Evolutionary conservation across 2,329 filamentous ascomycete genomes (phyloP).

Genomic region (Paraphaeosphaeria minitans): DNA sequence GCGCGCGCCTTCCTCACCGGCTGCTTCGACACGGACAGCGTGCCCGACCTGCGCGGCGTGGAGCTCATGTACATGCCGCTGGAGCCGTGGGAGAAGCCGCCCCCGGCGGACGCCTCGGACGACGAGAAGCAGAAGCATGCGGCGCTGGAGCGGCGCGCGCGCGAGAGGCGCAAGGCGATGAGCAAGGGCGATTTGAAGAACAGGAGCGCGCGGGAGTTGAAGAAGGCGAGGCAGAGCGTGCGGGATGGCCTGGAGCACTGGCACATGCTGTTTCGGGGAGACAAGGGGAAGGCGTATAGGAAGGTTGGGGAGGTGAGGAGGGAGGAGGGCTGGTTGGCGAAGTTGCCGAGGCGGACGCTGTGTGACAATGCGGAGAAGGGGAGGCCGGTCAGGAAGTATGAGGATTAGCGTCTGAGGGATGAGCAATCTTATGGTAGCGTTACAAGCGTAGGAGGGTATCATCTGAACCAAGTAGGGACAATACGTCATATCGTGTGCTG

Average conservation of each 20-base stretch:
- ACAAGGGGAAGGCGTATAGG: slow-evolving; percentile 78
- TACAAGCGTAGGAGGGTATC: not conserved
- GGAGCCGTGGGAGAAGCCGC: slow-evolving; percentile 57
- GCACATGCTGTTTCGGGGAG: slow-evolving; percentile 74
- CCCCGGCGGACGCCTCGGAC: slow-evolving; percentile 18
- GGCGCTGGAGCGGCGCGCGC: slow-evolving; percentile 24
- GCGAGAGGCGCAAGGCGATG: slow-evolving; percentile 19
- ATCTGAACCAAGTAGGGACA: not conserved
- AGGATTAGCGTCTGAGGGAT: slow-evolving; percentile 16
- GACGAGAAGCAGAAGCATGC: slow-evolving; percentile 36
- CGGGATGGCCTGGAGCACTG: slow-evolving; percentile 75
- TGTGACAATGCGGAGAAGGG: slow-evolving; percentile 73
- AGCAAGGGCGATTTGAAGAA: slow-evolving; percentile 51
- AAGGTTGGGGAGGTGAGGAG: slow-evolving; percentile 75
- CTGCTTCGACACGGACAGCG: slow-evolving; percentile 86
- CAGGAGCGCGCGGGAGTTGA: slow-evolving; percentile 66
- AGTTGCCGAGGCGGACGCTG: slow-evolving; percentile 63
- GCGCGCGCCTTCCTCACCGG: slow-evolving; percentile 88
- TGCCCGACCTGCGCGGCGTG: slow-evolving; percentile 81
- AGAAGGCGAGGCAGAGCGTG: slow-evolving; percentile 68
- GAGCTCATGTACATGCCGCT: slow-evolving; percentile 81
- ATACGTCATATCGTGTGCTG: not conserved
- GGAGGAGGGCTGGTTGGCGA: slow-evolving; percentile 65
- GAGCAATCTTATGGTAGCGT: not conserved
- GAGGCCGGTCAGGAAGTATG: slow-evolving; percentile 59